Base-by-base conservation (phyloP, 2,329 filamentous ascomycete genomes). In the Penicillium sp. region DNA sequence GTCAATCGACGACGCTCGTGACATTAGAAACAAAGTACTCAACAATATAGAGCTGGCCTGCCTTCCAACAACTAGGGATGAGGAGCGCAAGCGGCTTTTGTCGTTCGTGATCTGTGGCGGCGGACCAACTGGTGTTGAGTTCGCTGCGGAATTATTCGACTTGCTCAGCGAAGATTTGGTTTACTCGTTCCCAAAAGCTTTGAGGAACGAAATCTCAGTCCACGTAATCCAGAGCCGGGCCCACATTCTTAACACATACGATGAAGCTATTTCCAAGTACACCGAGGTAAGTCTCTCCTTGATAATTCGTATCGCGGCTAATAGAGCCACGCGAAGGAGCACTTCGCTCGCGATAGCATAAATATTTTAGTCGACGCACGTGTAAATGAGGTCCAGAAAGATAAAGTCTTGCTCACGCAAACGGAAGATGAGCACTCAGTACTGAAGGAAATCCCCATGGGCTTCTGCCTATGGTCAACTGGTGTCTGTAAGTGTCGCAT, bases 211-310 rank as follows among this genome's bases (percentile, higher is more conserved):
- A 73, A 96, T 99, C 48, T 98, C 95, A 0, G 93, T 99, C 1
- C 95, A 99, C 71, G 83, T 99, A 47, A 97, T 99, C 61, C 95
- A 99, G 72, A 96, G 91, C 68, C 86, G 95, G 58, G 88, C 90
- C 37, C 95, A 99, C 67, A 99, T 99, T 62, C 82, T 99, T 31
- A 99, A 99, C 78, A 99, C 95, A 0, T 99, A 99, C 72, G 95
- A 99, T 63, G 95, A 99, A 76, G 88, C 91, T 0, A 83, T 99
- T 1, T 97, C 93, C 13, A 87, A 87, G 70, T 99, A 96, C 71
- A 93, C 95, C 22, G 95, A 99, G 76, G 78, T 79, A 71, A 54
- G 69, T 57, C n/a, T 39, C 37, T 8, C 31, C 19, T 11, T 37
- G 6, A 7, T 22, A 22, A 22, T 22, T 37, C 16, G 14, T 54